These are phyloP conservation scores for Marasmius oreades DNA, from an alignment of 1,284 basidiomycete genomes.

Conservation along the genomic window DNA sequence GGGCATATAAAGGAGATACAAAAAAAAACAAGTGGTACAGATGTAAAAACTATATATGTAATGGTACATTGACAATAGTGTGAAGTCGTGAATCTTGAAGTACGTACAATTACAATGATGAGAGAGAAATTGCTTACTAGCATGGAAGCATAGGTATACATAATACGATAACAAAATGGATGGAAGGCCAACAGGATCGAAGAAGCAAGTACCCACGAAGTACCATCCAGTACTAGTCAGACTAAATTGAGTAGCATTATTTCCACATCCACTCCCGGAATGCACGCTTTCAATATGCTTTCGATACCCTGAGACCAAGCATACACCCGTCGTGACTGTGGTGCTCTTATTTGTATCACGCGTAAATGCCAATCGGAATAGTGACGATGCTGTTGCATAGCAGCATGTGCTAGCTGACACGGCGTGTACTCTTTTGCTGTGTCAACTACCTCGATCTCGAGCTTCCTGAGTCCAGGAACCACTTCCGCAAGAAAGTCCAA, in stretches of 20 bases:
- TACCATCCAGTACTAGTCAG: neutral
- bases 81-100: neutral
- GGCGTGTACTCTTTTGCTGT: neutral
- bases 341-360: neutral
- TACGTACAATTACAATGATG: neutral
- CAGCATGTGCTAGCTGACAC: neutral
- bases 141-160: neutral
- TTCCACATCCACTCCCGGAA: neutral
- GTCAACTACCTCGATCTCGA: neutral
- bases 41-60: neutral
- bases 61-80: neutral
- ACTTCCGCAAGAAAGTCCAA: neutral
- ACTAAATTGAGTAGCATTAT: neutral
- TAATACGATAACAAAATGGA: too few species aligned
- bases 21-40: neutral
- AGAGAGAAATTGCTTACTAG: neutral
- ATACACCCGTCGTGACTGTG: neutral
- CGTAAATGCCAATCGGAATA: neutral
- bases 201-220: too few species aligned
- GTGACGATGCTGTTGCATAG: neutral
- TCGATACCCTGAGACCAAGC: neutral
- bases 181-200: too few species aligned
- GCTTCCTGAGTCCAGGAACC: neutral
- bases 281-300: neutral
- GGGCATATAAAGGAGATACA: neutral